Percentiles rank a stretch among this genome's conserved stretches.
Evolutionary conservation across 495 filamentous ascomycete genomes (phyloP).

Genomic region (Talaromyces ruber): DNA sequence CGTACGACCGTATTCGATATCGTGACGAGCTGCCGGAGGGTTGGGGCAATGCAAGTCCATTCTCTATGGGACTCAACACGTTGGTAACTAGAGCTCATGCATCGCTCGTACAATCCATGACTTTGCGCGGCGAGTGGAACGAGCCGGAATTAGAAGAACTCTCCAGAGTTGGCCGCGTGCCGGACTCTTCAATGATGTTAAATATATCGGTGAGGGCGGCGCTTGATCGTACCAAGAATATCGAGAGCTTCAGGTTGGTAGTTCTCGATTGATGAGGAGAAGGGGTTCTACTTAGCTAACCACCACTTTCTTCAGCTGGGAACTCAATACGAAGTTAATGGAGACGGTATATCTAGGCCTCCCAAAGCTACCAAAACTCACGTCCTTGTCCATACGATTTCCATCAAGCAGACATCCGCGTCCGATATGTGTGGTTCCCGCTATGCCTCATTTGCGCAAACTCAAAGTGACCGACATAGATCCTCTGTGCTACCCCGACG

Average conservation of each 20-base stretch:
- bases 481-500: conserved; percentile 57
- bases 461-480: conserved; percentile 52
- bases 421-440: conserved; percentile 48
- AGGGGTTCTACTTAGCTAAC: not conserved
- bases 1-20: conserved; percentile 54
- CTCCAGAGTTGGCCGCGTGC: conserved; percentile 46
- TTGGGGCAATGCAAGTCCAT: conserved; percentile 52
- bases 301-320: conserved; percentile 33
- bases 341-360: conserved; percentile 51
- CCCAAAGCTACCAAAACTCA: conserved; percentile 37
- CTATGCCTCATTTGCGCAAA: conserved; percentile 44
- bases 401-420: conserved; percentile 47
- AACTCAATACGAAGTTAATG: conserved; percentile 54
- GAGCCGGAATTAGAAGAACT: conserved; percentile 50
- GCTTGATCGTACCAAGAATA: conserved; percentile 47
- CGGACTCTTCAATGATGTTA: conserved; percentile 57
- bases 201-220: conserved; percentile 51
- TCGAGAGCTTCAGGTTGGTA: conserved; percentile 42
- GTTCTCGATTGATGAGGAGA: not conserved
- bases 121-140: conserved; percentile 48
- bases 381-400: conserved; percentile 46
- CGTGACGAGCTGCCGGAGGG: conserved; percentile 50
- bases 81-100: conserved; percentile 47
- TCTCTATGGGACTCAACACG: conserved; percentile 54
- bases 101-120: conserved; percentile 42